Percentiles rank a stretch among this genome's conserved stretches.
These are phyloP conservation scores for Xylariaceae sp. DNA, from an alignment of 2,329 filamentous ascomycete species.

Conservation along the genomic window DNA sequence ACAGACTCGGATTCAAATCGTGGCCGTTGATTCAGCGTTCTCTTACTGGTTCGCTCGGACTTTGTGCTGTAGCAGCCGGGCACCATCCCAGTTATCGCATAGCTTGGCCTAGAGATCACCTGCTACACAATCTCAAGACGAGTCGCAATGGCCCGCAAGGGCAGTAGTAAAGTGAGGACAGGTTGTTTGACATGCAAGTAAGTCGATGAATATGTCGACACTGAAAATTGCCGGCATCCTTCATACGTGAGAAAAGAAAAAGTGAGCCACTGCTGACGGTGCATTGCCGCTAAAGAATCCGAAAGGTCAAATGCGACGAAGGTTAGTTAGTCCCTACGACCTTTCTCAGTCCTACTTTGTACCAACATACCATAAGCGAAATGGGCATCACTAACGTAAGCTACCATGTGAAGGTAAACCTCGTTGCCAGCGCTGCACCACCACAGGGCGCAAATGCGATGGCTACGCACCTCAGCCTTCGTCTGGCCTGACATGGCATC, in stretches of 20 bases:
- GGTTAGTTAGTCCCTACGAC: no score
- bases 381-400: no score
- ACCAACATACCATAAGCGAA: no score
- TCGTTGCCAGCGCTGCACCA: slow-evolving; percentile 20
- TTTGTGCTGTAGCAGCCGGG: not conserved
- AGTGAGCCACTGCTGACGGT: no score
- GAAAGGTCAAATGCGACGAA: slow-evolving; percentile 27
- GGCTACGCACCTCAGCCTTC: slow-evolving; percentile 22
- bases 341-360: no score
- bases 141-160: slow-evolving; percentile 22
- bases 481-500: slow-evolving; percentile 28
- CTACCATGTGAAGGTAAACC: no score
- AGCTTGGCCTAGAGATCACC: not conserved
- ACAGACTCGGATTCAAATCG: no score
- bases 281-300: slow-evolving; percentile 10
- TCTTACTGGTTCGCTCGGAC: slow-evolving; percentile 13
- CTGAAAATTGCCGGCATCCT: no score
- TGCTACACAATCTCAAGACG: not conserved
- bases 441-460: slow-evolving; percentile 29
- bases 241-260: no score
- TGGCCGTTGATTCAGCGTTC: no score
- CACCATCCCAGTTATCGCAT: not conserved
- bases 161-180: slow-evolving; percentile 21
- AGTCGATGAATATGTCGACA: not conserved
- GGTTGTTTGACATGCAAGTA: slow-evolving; percentile 23